Evolutionary conservation across 2,329 filamentous ascomycete genomes (phyloP).

Genomic region (Xylariomycetidae sp.): DNA sequence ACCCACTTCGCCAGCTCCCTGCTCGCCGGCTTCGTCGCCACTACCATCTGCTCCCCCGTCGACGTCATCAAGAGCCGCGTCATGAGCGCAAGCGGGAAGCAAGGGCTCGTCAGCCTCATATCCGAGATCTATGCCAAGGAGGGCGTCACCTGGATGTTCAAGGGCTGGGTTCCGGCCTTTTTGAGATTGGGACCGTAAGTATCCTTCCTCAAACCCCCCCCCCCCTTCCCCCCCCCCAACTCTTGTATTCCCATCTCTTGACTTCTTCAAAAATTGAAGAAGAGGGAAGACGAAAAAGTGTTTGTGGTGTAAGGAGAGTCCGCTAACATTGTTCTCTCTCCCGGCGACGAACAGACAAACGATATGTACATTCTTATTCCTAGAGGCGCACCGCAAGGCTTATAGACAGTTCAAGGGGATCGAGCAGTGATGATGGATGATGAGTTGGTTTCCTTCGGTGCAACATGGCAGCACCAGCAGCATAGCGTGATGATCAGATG

Average conservation of each 20-base stretch:
- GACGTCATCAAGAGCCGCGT: slow-evolving; percentile 87
- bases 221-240: neutral
- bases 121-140: slow-evolving; percentile 65
- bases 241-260: too few species aligned
- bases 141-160: slow-evolving; percentile 79
- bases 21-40: slow-evolving; percentile 76
- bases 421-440: slow-evolving; percentile 21
- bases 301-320: too few species aligned
- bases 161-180: slow-evolving; percentile 81
- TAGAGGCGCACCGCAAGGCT: slow-evolving; percentile 80
- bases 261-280: too few species aligned
- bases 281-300: too few species aligned
- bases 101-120: slow-evolving; percentile 56
- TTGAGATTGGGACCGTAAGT: slow-evolving; percentile 60
- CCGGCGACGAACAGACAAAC: too few species aligned
- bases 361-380: slow-evolving; percentile 78
- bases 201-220: neutral
- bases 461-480: too few species aligned
- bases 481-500: too few species aligned
- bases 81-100: slow-evolving; percentile 61
- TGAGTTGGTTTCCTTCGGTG: too few species aligned
- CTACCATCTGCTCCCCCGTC: slow-evolving; percentile 78
- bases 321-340: too few species aligned
- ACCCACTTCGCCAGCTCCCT: slow-evolving; percentile 78
- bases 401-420: slow-evolving; percentile 55